Base-by-base conservation (phyloP, 371 early-diverging fungal species). In the Rhizopus sp. region DNA sequence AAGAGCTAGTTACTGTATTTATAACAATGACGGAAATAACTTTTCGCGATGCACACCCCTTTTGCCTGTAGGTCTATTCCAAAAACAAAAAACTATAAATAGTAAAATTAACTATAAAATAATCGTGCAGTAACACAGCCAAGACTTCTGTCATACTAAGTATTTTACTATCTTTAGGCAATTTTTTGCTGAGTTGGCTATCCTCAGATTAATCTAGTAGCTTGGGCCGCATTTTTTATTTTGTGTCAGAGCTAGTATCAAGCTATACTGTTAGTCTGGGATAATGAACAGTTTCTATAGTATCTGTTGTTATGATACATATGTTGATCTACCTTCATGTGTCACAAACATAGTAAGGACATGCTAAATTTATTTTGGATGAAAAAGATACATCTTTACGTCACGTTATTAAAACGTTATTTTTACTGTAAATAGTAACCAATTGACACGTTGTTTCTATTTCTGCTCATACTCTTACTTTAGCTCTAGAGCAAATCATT, bases 91-190 rank as follows among this genome's bases (percentile, higher is more conserved):
- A 7, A 7, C 46, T 46, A 46, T 3, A 46, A 46, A 29, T 46
- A 46, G 46, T 46, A 46, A 46, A 46, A 46, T 46, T 46, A 46
- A 7, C 46, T 12, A 15, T 46, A 46, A 46, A 23, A 46, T 46
- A 29, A 42, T 5, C 3, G n/a, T 17, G 16, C n/a, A 3, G 13
- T 17, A 42, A 23, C 23, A 23, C 23, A 23, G 44, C 44, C 44
- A 42, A 42, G 44, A 42, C 17, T n/a, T 17, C 16, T 17, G 44
- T 42, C 44, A n/a, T 17, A 42, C 44, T 17, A n/a, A 42, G 2
- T 6, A 42, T 42, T 42, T 7, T 42, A 3, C 44, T n/a, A 42
- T 37, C 38, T 37, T 37, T 37, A 37, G 38, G 3, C 13, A 37
- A 4, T 37, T 4, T 37, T 10, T 37, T 37, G 13, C 7, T 37